Evolutionary conservation across 2,329 filamentous ascomycete genomes (phyloP).

Genomic region (Cladosporium sp.): DNA sequence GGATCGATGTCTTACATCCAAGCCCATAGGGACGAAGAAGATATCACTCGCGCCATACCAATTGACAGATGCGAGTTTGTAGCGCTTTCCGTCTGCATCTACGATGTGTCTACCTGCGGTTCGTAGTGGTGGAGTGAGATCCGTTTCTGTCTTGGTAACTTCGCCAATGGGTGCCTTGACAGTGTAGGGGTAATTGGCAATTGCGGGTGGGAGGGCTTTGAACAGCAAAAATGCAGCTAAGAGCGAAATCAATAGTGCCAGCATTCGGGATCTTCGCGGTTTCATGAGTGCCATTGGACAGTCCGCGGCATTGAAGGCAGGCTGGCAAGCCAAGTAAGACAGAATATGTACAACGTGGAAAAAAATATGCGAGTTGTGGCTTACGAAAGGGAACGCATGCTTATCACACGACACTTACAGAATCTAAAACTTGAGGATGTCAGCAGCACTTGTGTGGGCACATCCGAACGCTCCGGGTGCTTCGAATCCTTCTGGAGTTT

Average conservation of each 20-base stretch:
- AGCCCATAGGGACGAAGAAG: constrained; percentile 59
- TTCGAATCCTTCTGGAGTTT: no score
- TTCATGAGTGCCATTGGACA: no score
- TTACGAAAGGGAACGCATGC: no score
- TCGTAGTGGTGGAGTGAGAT: constrained; percentile 54
- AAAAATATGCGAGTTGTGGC: no score
- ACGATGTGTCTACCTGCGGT: constrained; percentile 59
- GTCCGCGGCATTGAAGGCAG: no score
- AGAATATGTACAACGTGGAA: no score
- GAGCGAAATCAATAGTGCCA: not conserved
- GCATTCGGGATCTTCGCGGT: not conserved
- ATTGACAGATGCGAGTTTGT: constrained; percentile 63
- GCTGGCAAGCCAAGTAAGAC: no score
- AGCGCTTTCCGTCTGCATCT: constrained; percentile 53
- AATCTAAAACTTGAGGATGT: no score
- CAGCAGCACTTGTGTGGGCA: no score
- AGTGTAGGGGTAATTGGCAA: constrained; percentile 1
- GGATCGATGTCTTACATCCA: constrained; percentile 59
- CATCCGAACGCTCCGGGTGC: constrained; percentile 2
- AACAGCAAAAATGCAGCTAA: not conserved
- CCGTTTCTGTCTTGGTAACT: constrained; percentile 4
- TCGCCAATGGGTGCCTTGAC: not conserved
- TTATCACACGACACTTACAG: no score
- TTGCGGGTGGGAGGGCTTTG: constrained; percentile 1
- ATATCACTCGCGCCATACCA: constrained; percentile 70